Percentiles rank a stretch among this genome's conserved stretches.
These are phyloP conservation scores for Russula sp. DNA, from an alignment of 768 basidiomycete species.

Conservation along the genomic window DNA sequence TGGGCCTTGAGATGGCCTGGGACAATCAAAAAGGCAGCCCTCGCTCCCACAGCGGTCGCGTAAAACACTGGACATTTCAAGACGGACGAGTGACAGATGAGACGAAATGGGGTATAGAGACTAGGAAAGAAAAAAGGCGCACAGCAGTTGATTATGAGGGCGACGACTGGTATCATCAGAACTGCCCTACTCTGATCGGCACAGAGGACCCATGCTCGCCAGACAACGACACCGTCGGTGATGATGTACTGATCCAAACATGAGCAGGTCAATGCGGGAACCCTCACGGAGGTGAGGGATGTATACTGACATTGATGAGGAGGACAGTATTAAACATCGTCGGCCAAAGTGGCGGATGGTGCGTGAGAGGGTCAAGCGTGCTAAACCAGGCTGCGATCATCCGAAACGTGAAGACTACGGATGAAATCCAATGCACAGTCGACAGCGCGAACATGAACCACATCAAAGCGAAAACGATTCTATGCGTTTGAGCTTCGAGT, in stretches of 20 bases:
- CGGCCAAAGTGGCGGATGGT: background rate
- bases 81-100: background rate
- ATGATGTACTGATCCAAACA: background rate
- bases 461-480: background rate
- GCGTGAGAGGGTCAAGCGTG: background rate
- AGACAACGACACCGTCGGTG: slow-evolving; percentile 16
- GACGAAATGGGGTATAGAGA: background rate
- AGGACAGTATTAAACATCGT: slow-evolving; percentile 4
- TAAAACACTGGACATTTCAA: background rate
- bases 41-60: background rate
- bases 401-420: background rate
- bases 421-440: slow-evolving; percentile 1
- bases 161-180: background rate
- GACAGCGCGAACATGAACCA: slow-evolving; percentile 4
- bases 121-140: background rate
- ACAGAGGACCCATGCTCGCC: slow-evolving; percentile 14
- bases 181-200: background rate
- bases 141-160: background rate
- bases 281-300: too few species aligned
- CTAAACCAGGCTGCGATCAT: background rate
- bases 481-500: background rate
- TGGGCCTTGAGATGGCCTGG: background rate
- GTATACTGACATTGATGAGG: slow-evolving; percentile 7
- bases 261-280: background rate
- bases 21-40: background rate